Base-by-base conservation (phyloP, 805 yeast species). In the Metschnikowia shivogae region DNA sequence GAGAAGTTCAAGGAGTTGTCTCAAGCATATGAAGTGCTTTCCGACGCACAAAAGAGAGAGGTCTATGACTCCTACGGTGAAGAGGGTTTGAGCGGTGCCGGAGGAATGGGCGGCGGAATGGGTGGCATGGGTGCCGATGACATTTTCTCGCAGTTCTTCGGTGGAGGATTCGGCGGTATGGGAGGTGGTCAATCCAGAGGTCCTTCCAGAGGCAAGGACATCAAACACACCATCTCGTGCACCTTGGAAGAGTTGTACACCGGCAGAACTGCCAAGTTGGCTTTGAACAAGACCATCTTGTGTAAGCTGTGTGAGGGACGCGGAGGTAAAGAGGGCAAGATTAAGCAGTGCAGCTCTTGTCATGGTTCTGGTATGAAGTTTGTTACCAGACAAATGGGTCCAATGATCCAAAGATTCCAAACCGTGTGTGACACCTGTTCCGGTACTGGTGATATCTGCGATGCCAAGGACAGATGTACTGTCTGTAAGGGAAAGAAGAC, bases 311-410 rank as follows among this genome's bases (percentile, higher is more conserved):
- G 99, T 78, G 84, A 87, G 45, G 99, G 99, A 60, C 82, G 82
- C 61, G 99, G 99, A 68, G 99, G 99, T 72, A 88, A 88, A 62
- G 86, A 82, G 56, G 95, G 93, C 53, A 76, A 87, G 46, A 95
- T 90, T 54, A 86, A 85, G 74, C 81, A 81, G 59, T 93, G 99
- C 82, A 54, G 81, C 42, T 65, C 81, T 33, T 93, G 99, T 82
- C 78, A 80, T 62, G 99, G 99, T 69, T 77, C 79, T 59, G 99
- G 99, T 79, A 71, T 84, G 67, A 87, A 81, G 69, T 84, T 92
- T 55, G 85, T 89, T 55, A 88, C 97, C 43, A 86, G 96, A 75
- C 98, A 93, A 72, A 90, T 93, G 97, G 99, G 99, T 58, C 97
- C 96, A 55, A 89, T 93, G 90, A 86, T 93, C 61, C 99, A 93